Base-by-base conservation (phyloP, 495 filamentous ascomycete species). In the Daldinia childiae region DNA sequence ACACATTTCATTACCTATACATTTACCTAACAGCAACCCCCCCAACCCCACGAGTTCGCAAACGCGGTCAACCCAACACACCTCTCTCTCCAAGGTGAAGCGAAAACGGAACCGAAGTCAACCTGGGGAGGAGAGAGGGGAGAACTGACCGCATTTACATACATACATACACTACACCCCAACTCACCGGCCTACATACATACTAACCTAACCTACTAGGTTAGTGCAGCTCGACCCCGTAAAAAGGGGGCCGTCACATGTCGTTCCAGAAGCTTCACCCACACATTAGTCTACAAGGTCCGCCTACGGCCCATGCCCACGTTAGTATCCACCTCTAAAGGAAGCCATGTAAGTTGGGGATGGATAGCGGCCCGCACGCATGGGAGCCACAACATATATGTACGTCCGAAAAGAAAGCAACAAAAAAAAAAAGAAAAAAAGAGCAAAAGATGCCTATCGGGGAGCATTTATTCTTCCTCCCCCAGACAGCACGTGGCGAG, bases 401-500 rank as follows among this genome's bases (percentile, higher is more conserved):
- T 24, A 48, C 17, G 21, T 21, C 43, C 19, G 21, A 24, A 48
- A 36, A 9, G 0, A 36, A 4, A 36, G 2, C n/a, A n/a, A n/a
- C n/a, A n/a, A 12, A 34, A 11, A 2, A 3, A 9, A 34, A 0
- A 11, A 36, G 14, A 14, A 8, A 30, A 30, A 7, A 8, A 30
- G 2, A 32, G 29, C 6, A 32, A 32, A 36, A 14, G 8, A 48
- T 48, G 21, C 27, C 26, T 30, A 27, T 54, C 26, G 26, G 50
- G 50, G 12, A 54, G 50, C 43, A n/a, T 27, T 27, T 27, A 17
- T 15, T 15, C 24, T 30, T 30, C 27, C 24, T 30, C 50, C 50
- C 27, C 50, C 50, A 54, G 50, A 30, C 50, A 2, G 50, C 27
- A 29, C 50, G 50, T 54, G 50, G 50, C 27, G 50, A 24, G 50